Evolutionary conservation across 495 filamentous ascomycete species (phyloP), one percentile per base, ranked within the genome.

Genomic region (Daldinia loculata): DNA sequence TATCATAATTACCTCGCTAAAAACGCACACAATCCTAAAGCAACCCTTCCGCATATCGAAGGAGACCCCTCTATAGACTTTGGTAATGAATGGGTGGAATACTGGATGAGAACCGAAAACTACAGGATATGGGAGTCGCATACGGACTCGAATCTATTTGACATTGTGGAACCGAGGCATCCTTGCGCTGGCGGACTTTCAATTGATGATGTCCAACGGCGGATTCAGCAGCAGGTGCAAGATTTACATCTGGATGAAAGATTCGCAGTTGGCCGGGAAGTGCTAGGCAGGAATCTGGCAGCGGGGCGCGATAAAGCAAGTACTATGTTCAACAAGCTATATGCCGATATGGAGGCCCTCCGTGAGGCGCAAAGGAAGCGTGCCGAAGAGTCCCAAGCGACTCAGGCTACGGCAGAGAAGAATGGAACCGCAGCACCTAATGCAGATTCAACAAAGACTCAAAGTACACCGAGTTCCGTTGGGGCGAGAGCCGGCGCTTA

Each of bases 131-230:
- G 95, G 83, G 80, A 92, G 60, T 82, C 75, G 24, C 71, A 84
- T 59, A 89, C 88, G 30, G 95, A 98, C 70, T 90, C 90, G 15
- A 91, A 97, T 71, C 82, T 98, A 4, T 99, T 97, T 75, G 95
- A 97, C 68, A 91, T 99, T 69, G 92, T 95, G 17, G 93, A 97
- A 63, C 95, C 95, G 5, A 89, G 88, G 52, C 95, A 99, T 80
- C 95, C 97, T 2, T 96, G 91, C 79, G 94, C 95, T 11, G 96
- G 95, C n/a, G 94, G 94, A 1, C 84, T 99, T 41, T 92, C 92
- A 0, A 94, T 99, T 70, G 95, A 99, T 43, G 95, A 99, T 77
- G 90, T 99, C 39, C 95, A 98, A 75, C 86, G 95, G 36, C 88
- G 95, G 30, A 85, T 99, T 27, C 89, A 93, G 17, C 93, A 96